Percentiles rank a stretch among this genome's conserved stretches.
Evolutionary conservation across 192 early-diverging fungal species (phyloP).

Genomic region (Spizellomyces sp.): DNA sequence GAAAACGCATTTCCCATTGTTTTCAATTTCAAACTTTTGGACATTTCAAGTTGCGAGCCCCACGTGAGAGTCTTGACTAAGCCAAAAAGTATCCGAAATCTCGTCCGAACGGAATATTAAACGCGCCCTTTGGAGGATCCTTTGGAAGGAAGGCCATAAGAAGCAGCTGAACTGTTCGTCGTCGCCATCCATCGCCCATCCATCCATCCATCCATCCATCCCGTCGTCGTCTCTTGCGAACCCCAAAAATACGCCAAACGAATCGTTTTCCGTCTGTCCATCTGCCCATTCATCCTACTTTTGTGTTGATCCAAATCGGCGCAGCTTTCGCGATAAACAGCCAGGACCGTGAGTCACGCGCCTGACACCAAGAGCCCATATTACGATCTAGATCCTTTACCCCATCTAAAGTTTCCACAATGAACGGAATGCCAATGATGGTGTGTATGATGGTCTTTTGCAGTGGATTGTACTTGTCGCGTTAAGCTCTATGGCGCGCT

Average conservation of each 20-base stretch:
- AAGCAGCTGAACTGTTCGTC: too few relatives aligned
- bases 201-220: constrained; percentile 6
- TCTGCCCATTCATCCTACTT: background rate
- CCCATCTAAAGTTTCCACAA: constrained; percentile 4
- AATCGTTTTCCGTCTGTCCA: background rate
- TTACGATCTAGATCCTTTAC: background rate
- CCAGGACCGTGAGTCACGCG: background rate
- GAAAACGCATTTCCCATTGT: background rate
- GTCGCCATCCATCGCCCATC: background rate
- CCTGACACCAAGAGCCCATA: background rate
- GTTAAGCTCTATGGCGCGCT: background rate
- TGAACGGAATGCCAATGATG: constrained; percentile 30
- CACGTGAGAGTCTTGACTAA: too few relatives aligned
- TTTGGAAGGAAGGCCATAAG: too few relatives aligned
- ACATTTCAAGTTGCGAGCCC: too few relatives aligned
- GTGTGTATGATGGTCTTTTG: constrained; percentile 1
- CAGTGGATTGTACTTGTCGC: background rate
- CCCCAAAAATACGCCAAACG: background rate
- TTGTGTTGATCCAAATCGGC: background rate
- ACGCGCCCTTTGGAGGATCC: too few relatives aligned
- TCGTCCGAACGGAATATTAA: too few relatives aligned
- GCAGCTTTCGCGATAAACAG: background rate
- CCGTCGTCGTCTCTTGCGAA: background rate
- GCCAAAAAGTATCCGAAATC: too few relatives aligned
- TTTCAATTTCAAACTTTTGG: too few relatives aligned